Evolutionary conservation across 805 yeast genomes (phyloP).

Genomic region (Yamadazyma sp.): DNA sequence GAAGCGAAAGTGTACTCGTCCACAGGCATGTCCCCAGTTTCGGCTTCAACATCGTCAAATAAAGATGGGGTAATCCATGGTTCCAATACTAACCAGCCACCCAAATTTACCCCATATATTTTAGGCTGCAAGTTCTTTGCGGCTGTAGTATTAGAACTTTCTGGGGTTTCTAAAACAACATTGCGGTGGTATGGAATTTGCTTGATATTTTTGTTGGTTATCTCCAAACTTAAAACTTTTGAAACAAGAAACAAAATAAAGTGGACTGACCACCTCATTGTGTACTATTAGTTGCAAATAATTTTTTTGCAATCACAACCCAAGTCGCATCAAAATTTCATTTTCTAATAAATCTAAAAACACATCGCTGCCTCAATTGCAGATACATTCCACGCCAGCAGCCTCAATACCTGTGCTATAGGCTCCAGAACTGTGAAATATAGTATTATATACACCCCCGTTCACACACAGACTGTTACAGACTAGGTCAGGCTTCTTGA

Average conservation of each 20-base stretch:
- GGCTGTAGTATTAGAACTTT: background rate
- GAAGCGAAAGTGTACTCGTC: conserved; percentile 61
- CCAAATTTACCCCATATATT: conserved; percentile 35
- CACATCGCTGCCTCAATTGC: conserved; percentile 8
- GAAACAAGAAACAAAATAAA: no score
- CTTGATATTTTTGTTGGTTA: background rate
- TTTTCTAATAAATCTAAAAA: conserved; percentile 5
- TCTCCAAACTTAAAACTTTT: no score
- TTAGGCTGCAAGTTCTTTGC: conserved; percentile 1
- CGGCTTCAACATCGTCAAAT: conserved; percentile 34
- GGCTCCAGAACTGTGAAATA: no score
- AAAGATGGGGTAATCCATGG: conserved; percentile 70
- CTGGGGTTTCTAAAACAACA: no score
- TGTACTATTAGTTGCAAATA: no score
- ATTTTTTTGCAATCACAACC: conserved; percentile 7
- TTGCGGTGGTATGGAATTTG: conserved; percentile 1
- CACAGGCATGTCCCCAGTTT: conserved; percentile 39
- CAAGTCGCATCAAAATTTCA: conserved; percentile 8
- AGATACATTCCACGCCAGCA: background rate
- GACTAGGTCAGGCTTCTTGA: no score
- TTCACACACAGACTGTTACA: no score
- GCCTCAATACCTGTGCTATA: background rate
- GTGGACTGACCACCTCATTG: no score
- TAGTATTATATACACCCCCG: background rate
- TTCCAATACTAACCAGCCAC: conserved; percentile 74